Evolutionary conservation across 1,139 yeast genomes (phyloP).

Genomic region (Saccharomyces hybrid): DNA sequence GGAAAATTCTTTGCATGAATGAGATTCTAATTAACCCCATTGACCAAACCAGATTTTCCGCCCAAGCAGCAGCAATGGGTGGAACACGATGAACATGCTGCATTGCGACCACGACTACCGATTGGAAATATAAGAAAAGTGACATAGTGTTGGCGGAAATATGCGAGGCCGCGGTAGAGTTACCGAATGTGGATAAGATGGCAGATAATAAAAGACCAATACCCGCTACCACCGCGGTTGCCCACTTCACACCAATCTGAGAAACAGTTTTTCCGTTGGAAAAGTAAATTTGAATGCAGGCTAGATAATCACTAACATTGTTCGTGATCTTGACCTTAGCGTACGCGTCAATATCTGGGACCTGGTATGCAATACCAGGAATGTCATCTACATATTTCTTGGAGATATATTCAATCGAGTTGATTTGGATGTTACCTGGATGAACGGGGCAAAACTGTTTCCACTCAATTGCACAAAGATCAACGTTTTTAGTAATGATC

Average conservation of each 20-base stretch:
- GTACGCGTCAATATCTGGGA: constrained; percentile 74
- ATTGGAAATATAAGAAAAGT: constrained; percentile 66
- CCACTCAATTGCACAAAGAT: constrained; percentile 54
- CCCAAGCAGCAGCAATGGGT: constrained; percentile 75
- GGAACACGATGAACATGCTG: constrained; percentile 66
- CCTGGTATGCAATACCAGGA: constrained; percentile 66
- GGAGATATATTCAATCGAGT: constrained; percentile 53
- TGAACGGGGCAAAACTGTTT: constrained; percentile 73
- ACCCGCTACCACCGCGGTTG: constrained; percentile 74
- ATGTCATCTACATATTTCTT: constrained; percentile 41
- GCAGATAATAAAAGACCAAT: constrained; percentile 67
- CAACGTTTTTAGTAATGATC: constrained; percentile 45
- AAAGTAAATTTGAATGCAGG: constrained; percentile 65
- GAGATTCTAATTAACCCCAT: constrained; percentile 66
- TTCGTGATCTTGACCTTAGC: constrained; percentile 45
- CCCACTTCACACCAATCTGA: constrained; percentile 77
- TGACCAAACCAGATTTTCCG: constrained; percentile 77
- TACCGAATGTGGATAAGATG: constrained; percentile 61
- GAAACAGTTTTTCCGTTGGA: constrained; percentile 68
- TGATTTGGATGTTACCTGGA: constrained; percentile 64
- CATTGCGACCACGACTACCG: constrained; percentile 71
- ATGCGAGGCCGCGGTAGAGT: constrained; percentile 72
- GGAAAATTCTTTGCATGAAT: constrained; percentile 69
- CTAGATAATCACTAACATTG: constrained; percentile 38
- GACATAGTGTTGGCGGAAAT: constrained; percentile 71